Percentiles rank a stretch among this genome's conserved stretches.
Conservation (phyloP, 2,329 filamentous ascomycete genomes). For the Pezicula carpinea region DNA sequence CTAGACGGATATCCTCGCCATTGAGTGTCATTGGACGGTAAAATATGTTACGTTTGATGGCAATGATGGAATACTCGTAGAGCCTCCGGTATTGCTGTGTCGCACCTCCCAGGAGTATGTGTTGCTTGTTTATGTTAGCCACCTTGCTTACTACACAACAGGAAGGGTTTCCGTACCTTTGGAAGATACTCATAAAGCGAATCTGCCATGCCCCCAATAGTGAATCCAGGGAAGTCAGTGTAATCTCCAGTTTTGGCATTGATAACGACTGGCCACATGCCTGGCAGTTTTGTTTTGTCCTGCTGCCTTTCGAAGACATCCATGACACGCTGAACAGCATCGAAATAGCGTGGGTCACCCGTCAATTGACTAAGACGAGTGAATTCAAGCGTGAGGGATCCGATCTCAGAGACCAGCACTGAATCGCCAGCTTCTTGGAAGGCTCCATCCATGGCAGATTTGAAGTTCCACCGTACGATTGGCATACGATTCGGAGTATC, state of each 20-base stretch:
- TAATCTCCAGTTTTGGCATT: constrained; percentile 50
- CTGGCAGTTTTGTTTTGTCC: constrained; percentile 47
- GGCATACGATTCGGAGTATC: constrained; percentile 79
- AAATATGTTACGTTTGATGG: constrained; percentile 38
- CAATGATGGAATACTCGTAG: constrained; percentile 36
- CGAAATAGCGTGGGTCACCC: constrained; percentile 53
- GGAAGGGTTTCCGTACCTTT: constrained; percentile 37
- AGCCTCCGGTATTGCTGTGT: constrained; percentile 39
- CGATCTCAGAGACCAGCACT: constrained; percentile 52
- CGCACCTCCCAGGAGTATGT: constrained; percentile 58
- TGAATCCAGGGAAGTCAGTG: constrained; percentile 47
- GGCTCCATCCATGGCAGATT: constrained; percentile 45
- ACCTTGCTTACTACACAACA: neutral
- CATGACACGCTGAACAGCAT: constrained; percentile 51
- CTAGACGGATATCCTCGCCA: neutral
- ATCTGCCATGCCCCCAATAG: constrained; percentile 49
- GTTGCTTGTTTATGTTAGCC: constrained; percentile 31
- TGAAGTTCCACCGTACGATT: constrained; percentile 29
- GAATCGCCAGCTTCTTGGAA: constrained; percentile 52
- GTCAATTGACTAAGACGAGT: constrained; percentile 58
- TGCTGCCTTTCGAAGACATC: constrained; percentile 49
- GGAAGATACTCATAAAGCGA: constrained; percentile 60
- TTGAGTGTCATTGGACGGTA: constrained; percentile 31
- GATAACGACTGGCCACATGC: constrained; percentile 54
- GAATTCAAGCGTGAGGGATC: constrained; percentile 56